Evolutionary conservation across 2,329 filamentous ascomycete genomes (phyloP), one percentile per base, ranked within the genome.

Genomic region (Pochonia chlamydosporia): DNA sequence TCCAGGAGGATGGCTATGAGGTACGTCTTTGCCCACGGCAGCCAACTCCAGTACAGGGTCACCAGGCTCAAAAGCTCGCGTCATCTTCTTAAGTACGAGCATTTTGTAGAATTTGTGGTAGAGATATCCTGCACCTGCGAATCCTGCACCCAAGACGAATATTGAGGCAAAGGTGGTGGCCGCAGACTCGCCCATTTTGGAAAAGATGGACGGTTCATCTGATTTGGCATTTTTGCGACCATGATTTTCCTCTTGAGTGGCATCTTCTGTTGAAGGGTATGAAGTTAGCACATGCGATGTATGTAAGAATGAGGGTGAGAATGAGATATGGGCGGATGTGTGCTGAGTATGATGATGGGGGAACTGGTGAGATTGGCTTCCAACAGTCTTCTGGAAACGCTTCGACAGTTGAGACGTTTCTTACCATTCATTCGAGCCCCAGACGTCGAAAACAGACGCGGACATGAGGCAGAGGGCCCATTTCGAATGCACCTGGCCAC

Each of bases 51-150:
- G 79, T 23, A 92, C 89, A 1, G 90, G 91, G 63, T 99, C 93
- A 10, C 93, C 93, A 1, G 91, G 90, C 49, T 86, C 78, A 66
- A 99, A 99, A 21, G 93, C 93, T 57, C 87, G 85, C 55, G 87
- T 81, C 75, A 99, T 97, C 69, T 99, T 99, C 54, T 83, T 72
- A n/a, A 97, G 72, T 24, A 97, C 89, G 47, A 95, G 70, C 67
- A 84, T 78, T 70, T 99, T 99, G 78, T 99, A 97, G 62, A 79
- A 81, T 58, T 78, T 82, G 64, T 93, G 87, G 62, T 93, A 95
- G 41, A 76, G 75, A 64, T 88, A 92, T 21, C 85, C 89, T 6
- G 87, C 86, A 21, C 78, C 57, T 39, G 72, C 75, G 58, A 84
- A 84, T 25, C 78, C 81, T 16, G 76, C 70, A 56, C 83, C 87